A percentile compares a stretch with the other conserved stretches of the same genome.
Evolutionary conservation across 768 basidiomycete species (phyloP).

Genomic region (Candolleomyces efflorescens): DNA sequence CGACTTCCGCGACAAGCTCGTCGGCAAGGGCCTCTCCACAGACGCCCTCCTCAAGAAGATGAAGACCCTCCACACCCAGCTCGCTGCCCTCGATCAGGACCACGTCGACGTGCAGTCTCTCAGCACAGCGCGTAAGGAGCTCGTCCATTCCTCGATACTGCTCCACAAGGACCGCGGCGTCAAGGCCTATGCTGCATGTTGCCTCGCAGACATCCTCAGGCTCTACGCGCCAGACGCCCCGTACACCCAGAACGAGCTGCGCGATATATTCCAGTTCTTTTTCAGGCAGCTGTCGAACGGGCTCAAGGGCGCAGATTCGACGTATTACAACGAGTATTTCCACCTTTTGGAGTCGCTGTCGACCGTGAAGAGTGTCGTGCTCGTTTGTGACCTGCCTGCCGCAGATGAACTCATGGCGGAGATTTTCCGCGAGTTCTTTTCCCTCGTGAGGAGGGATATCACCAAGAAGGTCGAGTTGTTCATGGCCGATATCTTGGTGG

Average conservation of each 20-base stretch:
- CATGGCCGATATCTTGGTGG: constrained; percentile 86
- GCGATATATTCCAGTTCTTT: constrained; percentile 98
- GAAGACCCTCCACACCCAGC: constrained; percentile 68
- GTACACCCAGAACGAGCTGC: constrained; percentile 81
- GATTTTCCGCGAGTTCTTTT: constrained; percentile 82
- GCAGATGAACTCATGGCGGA: constrained; percentile 81
- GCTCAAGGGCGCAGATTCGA: constrained; percentile 70
- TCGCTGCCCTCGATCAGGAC: constrained; percentile 87
- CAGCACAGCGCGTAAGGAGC: constrained; percentile 64
- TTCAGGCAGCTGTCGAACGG: constrained; percentile 76
- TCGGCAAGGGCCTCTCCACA: constrained; percentile 70
- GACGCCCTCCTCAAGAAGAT: constrained; percentile 86
- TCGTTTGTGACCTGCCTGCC: constrained; percentile 87
- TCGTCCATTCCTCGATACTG: constrained; percentile 74
- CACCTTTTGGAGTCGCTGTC: constrained; percentile 92
- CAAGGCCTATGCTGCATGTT: constrained; percentile 92
- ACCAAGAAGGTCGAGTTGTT: constrained; percentile 81
- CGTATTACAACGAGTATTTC: constrained; percentile 91
- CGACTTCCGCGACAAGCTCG: constrained; percentile 77
- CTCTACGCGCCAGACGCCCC: constrained; percentile 97
- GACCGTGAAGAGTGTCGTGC: constrained; percentile 90
- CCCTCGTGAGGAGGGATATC: constrained; percentile 65
- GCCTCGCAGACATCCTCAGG: constrained; percentile 88
- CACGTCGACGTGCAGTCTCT: constrained; percentile 73
- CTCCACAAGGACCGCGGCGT: constrained; percentile 96